A percentile compares a stretch with the other conserved stretches of the same genome.
phyloP scores from a whole-genome alignment of 352 stramenopile genomes.

The Halophytophthora batemanensis region DNA sequence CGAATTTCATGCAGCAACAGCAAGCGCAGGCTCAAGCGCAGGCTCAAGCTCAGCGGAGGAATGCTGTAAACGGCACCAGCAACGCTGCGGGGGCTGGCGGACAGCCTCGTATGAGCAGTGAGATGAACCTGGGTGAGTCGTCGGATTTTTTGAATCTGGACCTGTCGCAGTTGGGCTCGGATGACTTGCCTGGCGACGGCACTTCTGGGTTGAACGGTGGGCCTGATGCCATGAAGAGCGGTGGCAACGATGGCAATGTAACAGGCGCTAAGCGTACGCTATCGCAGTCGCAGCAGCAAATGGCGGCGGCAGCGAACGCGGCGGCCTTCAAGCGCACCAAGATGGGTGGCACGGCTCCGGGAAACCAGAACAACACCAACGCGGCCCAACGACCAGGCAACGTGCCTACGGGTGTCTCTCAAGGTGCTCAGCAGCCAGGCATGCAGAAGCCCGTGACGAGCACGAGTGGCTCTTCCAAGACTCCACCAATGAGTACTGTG shows the following conservation, averaged over 20 bases:
- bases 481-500: slow-evolving; percentile 83
- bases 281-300: slow-evolving; percentile 78
- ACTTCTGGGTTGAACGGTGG: slow-evolving; percentile 32
- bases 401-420: slow-evolving; percentile 29
- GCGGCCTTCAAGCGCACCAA: slow-evolving; percentile 84
- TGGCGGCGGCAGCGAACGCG: slow-evolving; percentile 75
- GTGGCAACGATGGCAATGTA: slow-evolving; percentile 19
- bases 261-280: slow-evolving; percentile 65
- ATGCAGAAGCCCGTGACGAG: slow-evolving; percentile 76
- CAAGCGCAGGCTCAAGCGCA: slow-evolving; percentile 22
- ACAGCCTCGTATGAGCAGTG: slow-evolving; percentile 51
- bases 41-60: slow-evolving; percentile 31
- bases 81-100: slow-evolving; percentile 3
- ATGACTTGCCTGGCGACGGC: slow-evolving; percentile 52
- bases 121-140: slow-evolving; percentile 65
- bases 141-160: slow-evolving; percentile 83
- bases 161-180: slow-evolving; percentile 60
- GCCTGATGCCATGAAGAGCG: slow-evolving; percentile 34
- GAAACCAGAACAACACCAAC: slow-evolving; percentile 16
- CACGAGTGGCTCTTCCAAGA: slow-evolving; percentile 74
- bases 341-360: slow-evolving; percentile 32
- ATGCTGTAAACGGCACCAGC: slow-evolving; percentile 16
- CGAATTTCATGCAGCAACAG: slow-evolving; percentile 60
- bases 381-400: slow-evolving; percentile 22
- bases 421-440: slow-evolving; percentile 46